Percentiles rank a stretch among this genome's conserved stretches.
Conservation (phyloP, 306 rosid genomes). For the Cicer bijugum region DNA sequence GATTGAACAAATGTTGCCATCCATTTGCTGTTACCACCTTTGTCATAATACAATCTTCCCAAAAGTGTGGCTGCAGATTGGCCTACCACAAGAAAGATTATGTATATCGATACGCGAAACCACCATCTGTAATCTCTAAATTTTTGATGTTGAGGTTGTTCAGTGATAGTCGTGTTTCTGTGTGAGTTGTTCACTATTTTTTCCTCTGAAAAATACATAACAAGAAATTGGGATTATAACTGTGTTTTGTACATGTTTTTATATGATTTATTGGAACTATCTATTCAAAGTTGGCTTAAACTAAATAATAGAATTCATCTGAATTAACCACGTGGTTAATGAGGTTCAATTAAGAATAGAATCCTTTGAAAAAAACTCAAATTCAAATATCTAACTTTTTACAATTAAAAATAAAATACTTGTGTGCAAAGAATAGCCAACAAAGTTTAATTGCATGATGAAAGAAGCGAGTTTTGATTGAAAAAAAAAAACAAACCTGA, state of each 20-base stretch:
- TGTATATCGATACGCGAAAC: slow-evolving; percentile 54
- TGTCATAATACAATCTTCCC: slow-evolving; percentile 64
- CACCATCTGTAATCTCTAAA: slow-evolving; percentile 55
- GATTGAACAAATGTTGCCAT: slow-evolving; percentile 73
- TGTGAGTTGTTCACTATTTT: slow-evolving; percentile 17
- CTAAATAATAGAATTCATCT: slow-evolving; percentile 8
- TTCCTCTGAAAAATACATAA: slow-evolving; percentile 43
- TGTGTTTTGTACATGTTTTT: background rate
- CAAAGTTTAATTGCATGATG: background rate
- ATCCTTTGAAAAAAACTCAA: no score
- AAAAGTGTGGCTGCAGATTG: slow-evolving; percentile 65
- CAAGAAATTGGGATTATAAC: background rate
- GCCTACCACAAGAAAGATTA: slow-evolving; percentile 51
- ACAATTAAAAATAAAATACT: background rate
- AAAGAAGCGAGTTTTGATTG: no score
- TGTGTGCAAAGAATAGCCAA: slow-evolving; percentile 10
- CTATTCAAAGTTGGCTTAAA: background rate
- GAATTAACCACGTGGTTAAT: background rate
- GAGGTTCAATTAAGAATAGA: no score
- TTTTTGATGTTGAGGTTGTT: slow-evolving; percentile 32
- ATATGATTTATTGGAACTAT: background rate
- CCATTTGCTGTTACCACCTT: slow-evolving; percentile 77
- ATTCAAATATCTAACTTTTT: background rate
- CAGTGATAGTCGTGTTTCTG: slow-evolving; percentile 9
- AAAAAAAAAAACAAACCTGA: background rate